Evolutionary conservation across 129 eudicot genomes (phyloP).

Genomic region (Saussurea involucrata): DNA sequence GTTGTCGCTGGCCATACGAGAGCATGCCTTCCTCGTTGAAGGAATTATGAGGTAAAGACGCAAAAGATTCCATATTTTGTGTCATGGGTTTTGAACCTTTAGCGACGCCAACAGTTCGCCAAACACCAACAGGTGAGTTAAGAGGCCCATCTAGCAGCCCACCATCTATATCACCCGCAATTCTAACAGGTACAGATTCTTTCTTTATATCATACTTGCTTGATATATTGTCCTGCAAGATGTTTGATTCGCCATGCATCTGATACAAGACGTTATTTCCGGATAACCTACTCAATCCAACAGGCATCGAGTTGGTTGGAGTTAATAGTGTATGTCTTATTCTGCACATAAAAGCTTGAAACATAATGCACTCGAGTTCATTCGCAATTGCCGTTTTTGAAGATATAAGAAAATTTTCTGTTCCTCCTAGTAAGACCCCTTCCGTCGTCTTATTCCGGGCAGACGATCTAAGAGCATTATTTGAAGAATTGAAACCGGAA

Average conservation of each 20-base stretch:
- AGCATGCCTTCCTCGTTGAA: constrained; percentile 76
- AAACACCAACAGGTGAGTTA: constrained; percentile 90
- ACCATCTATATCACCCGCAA: constrained; percentile 83
- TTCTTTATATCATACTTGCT: constrained; percentile 67
- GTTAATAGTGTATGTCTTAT: constrained; percentile 64
- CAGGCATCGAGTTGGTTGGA: constrained; percentile 41
- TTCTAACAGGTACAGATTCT: constrained; percentile 75
- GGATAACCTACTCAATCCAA: constrained; percentile 44
- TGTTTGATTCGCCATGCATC: constrained; percentile 50
- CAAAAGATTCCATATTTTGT: constrained; percentile 53
- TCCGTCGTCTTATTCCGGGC: constrained; percentile 25
- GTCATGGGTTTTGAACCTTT: constrained; percentile 63
- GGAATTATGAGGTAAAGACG: constrained; percentile 52
- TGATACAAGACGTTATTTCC: constrained; percentile 50
- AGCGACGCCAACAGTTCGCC: constrained; percentile 91
- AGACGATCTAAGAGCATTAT: constrained; percentile 38
- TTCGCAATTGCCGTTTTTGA: constrained; percentile 65
- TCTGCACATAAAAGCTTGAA: constrained; percentile 92
- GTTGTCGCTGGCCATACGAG: constrained; percentile 74
- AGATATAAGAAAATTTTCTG: constrained; percentile 43
- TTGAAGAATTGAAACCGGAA: constrained; percentile 47
- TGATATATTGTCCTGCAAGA: constrained; percentile 38
- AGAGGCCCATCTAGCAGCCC: constrained; percentile 71
- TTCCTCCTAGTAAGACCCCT: constrained; percentile 29
- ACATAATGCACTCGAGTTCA: constrained; percentile 81